phyloP scores from a whole-genome alignment of 768 basidiomycete genomes.

The Boletellus emodensis region DNA sequence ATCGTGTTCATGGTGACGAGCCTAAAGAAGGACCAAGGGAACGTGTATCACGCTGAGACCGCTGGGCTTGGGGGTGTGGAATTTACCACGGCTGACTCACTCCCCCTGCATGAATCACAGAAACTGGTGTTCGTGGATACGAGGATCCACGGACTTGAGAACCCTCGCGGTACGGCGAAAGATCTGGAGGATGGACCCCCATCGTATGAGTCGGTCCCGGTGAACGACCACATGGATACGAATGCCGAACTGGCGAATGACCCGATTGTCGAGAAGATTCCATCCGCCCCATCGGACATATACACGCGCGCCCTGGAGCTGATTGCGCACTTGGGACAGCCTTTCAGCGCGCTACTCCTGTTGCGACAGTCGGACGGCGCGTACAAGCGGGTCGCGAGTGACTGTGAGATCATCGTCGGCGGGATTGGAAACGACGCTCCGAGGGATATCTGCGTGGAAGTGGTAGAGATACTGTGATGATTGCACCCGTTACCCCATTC shows the following conservation, averaged over 20 bases:
- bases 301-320: neutral
- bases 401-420: conserved; percentile 1
- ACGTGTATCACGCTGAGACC: conserved; percentile 1
- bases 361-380: neutral
- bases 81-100: neutral
- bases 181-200: neutral
- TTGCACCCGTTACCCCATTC: neutral
- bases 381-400: conserved; percentile 6
- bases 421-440: neutral
- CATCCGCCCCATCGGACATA: neutral
- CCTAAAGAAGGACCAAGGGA: neutral
- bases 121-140: neutral
- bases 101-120: neutral
- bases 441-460: neutral
- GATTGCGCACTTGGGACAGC: conserved; percentile 2
- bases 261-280: neutral
- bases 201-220: neutral
- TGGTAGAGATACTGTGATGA: conserved; percentile 4
- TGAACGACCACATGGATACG: neutral
- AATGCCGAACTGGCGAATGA: neutral
- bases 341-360: conserved; percentile 5
- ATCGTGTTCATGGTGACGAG: neutral
- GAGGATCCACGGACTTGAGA: neutral
- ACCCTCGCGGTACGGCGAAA: neutral
- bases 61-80: neutral